phyloP scores from a whole-genome alignment of 148 eudicot species.

The Chenopodium quinoa region DNA sequence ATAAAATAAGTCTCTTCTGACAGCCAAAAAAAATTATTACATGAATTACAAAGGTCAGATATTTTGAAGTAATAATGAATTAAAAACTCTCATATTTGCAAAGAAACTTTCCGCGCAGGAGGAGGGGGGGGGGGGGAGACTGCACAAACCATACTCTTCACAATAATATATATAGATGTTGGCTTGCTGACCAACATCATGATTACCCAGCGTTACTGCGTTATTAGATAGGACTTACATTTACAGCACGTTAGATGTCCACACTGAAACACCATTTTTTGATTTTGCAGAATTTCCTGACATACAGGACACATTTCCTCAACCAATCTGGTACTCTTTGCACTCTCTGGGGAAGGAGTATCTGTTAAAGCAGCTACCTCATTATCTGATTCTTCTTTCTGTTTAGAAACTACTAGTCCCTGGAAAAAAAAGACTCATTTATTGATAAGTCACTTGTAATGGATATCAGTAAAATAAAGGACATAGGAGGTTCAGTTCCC shows the following conservation, averaged over 20 bases:
- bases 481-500: not conserved
- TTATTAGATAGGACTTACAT: conserved; percentile 51
- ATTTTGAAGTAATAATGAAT: not conserved
- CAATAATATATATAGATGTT: not conserved
- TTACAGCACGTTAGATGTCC: conserved; percentile 89
- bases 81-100: not conserved
- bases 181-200: not conserved
- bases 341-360: conserved; percentile 26
- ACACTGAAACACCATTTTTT: conserved; percentile 93
- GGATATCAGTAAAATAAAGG: not conserved
- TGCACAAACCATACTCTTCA: not conserved
- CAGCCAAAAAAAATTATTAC: not conserved
- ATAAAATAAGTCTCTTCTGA: not conserved
- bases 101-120: not conserved
- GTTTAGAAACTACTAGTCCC: conserved; percentile 74
- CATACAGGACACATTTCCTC: conserved; percentile 84
- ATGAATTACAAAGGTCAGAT: not conserved
- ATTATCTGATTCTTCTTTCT: conserved; percentile 31
- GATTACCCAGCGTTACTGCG: not conserved
- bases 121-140: not conserved
- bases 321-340: conserved; percentile 28
- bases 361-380: conserved; percentile 17
- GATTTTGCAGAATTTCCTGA: conserved; percentile 74
- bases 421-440: conserved; percentile 26
- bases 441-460: not conserved